Evolutionary conservation across 805 yeast species (phyloP).

Genomic region (Candida peoriensis): DNA sequence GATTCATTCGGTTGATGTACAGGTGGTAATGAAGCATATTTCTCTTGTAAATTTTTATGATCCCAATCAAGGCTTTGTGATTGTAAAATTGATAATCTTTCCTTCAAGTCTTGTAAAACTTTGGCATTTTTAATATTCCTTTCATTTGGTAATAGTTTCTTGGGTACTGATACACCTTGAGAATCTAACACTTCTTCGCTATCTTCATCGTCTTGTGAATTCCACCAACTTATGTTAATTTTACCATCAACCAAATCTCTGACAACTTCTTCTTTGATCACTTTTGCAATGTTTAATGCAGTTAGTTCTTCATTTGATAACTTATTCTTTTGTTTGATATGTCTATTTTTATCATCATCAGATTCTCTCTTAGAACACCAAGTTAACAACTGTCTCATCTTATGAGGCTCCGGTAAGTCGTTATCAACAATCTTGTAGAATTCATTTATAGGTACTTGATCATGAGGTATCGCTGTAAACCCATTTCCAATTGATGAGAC

Average conservation of each 20-base stretch:
- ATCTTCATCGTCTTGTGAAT: conserved; percentile 26
- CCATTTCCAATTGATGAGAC: conserved; percentile 75
- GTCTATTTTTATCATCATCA: conserved; percentile 24
- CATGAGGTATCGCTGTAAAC: conserved; percentile 60
- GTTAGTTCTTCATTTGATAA: conserved; percentile 35
- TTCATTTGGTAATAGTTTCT: conserved; percentile 49
- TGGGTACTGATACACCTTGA: no score
- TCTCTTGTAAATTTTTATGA: conserved; percentile 8
- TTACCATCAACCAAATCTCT: conserved; percentile 54
- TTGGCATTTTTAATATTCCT: conserved; percentile 47
- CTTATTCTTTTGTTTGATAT: conserved; percentile 20
- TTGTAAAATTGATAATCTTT: conserved; percentile 38
- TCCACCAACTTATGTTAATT: conserved; percentile 68
- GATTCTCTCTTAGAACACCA: conserved; percentile 59
- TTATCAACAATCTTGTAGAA: conserved; percentile 59
- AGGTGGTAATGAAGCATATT: conserved; percentile 12
- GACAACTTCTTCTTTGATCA: conserved; percentile 59
- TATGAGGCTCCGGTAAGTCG: conserved; percentile 64
- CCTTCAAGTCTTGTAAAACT: conserved; percentile 41
- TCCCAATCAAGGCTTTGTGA: conserved; percentile 47
- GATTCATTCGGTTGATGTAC: conserved; percentile 7
- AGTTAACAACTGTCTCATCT: conserved; percentile 61
- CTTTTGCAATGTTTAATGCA: conserved; percentile 49
- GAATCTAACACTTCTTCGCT: conserved; percentile 23
- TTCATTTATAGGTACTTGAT: conserved; percentile 47